Base-by-base conservation (phyloP, 2,329 filamentous ascomycete species). In the Colletotrichum cuscutae region DNA sequence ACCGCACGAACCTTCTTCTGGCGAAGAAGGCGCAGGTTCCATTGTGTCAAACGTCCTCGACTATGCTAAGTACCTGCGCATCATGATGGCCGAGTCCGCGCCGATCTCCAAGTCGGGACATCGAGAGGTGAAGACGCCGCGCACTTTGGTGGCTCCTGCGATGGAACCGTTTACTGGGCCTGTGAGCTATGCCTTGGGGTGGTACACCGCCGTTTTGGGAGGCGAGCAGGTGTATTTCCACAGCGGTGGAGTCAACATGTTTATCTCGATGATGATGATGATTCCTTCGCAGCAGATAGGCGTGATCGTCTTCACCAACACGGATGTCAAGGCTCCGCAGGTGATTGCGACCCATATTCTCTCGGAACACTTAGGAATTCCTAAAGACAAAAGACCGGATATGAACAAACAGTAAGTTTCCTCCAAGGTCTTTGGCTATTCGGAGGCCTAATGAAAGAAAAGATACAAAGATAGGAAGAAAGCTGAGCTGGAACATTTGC, bases 11-110 rank as follows among this genome's bases (percentile, higher is more conserved):
- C 77, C 83, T 4, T 75, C 77, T 2, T 76, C 79, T 3, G 78
- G 78, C 53, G 80, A 78, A 5, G 81, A 81, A 58, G 86, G 85
- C 1, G 85, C 86, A 0, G 87, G 86, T 0, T 81, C 80, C 19
- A 80, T 87, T 26, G 80, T 85, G 46, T 83, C 80, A 0, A 83
- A 79, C 30, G 82, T 84, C 5, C 42, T 77, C 0, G 83, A 85
- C 70, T 85, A 84, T 75, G 79, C 82, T 7, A 78, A 76, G 58
- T 82, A 80, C 57, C 77, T 82, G 22, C 78, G 77, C 26, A 71
- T 76, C 42, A 82, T 82, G 80, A 79, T 82, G 49, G 56, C 73
- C 3, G 80, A 79, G 62, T 71, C 75, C 0, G 77, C 74, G 0
- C 80, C 79, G 0, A 67, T 81, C 0, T 81, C 80, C 1, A 76